phyloP scores from a whole-genome alignment of 257 asterid species.

The Ocimum tenuiflorum region DNA sequence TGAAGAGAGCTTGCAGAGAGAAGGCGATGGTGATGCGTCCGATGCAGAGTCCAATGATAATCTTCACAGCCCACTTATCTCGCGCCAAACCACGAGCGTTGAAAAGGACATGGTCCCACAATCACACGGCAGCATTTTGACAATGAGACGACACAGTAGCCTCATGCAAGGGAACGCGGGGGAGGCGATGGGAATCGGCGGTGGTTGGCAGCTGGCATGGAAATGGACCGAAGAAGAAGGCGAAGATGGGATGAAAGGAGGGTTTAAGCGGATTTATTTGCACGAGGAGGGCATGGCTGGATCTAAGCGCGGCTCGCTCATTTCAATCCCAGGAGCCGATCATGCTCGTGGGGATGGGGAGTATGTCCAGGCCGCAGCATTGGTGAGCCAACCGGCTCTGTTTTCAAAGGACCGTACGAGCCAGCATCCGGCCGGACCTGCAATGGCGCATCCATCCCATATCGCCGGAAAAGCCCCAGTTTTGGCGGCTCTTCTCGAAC shows the following conservation, averaged over 20 bases:
- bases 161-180: conserved; percentile 40
- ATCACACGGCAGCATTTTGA: conserved; percentile 37
- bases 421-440: conserved; percentile 54
- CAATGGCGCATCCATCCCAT: conserved; percentile 63
- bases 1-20: conserved; percentile 58
- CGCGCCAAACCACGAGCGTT: conserved; percentile 59
- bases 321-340: conserved; percentile 49
- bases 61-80: conserved; percentile 61
- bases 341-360: conserved; percentile 43
- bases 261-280: conserved; percentile 60
- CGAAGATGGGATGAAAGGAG: conserved; percentile 57
- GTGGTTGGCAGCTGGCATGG: conserved; percentile 88
- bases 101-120: conserved; percentile 44
- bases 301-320: conserved; percentile 60
- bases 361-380: conserved; percentile 61
- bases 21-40: conserved; percentile 41
- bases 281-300: conserved; percentile 51
- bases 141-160: conserved; percentile 47
- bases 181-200: conserved; percentile 61
- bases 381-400: conserved; percentile 72
- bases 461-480: conserved; percentile 30
- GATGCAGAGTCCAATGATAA: conserved; percentile 46
- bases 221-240: conserved; percentile 65
- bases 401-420: conserved; percentile 46
- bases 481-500: conserved; percentile 66